Evolutionary conservation across 2,329 filamentous ascomycete genomes (phyloP).

Genomic region (Aspergillus texensis): DNA sequence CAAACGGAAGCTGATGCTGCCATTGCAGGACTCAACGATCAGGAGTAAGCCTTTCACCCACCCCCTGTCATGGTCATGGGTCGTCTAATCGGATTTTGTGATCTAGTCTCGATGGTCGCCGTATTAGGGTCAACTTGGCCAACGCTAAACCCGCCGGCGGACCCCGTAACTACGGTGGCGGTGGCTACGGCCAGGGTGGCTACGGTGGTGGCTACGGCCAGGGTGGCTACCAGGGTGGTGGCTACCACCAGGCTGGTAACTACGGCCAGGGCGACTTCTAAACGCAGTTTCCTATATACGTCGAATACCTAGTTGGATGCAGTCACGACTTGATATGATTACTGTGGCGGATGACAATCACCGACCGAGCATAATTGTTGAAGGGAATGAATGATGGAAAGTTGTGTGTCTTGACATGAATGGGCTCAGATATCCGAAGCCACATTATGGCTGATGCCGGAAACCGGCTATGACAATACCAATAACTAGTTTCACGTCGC

Average conservation of each 20-base stretch:
- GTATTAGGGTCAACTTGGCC: background rate
- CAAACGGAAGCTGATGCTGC: slow-evolving; percentile 12
- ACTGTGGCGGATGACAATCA: background rate
- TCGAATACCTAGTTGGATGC: background rate
- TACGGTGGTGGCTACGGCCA: background rate
- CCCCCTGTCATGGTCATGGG: background rate
- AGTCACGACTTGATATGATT: background rate
- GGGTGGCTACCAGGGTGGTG: background rate
- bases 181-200: background rate
- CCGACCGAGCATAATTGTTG: background rate
- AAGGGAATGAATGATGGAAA: background rate
- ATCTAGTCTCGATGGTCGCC: background rate
- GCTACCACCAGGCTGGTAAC: background rate
- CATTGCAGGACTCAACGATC: background rate
- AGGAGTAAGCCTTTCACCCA: background rate
- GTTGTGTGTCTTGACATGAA: background rate
- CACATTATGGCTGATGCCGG: background rate
- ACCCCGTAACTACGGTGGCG: background rate
- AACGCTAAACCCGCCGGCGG: background rate
- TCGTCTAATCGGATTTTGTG: background rate
- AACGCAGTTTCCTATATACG: background rate
- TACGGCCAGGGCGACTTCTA: background rate
- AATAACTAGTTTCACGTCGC: background rate
- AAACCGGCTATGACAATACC: background rate
- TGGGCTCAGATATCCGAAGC: background rate